Evolutionary conservation across 495 filamentous ascomycete species (phyloP).

Genomic region (Margaritispora aquatica): DNA sequence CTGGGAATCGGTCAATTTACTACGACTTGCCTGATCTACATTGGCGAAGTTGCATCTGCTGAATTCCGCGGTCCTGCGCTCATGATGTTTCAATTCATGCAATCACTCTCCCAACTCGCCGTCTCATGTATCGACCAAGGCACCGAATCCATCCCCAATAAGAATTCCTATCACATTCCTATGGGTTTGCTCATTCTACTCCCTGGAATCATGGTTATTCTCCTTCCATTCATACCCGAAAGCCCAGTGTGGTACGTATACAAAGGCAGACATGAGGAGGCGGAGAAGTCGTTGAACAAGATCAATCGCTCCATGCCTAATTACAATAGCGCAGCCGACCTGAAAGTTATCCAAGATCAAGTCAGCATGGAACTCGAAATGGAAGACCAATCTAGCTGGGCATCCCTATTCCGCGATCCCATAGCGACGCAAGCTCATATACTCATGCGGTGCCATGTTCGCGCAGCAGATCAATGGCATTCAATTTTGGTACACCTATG

Average conservation of each 20-base stretch:
- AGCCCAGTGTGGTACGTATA: slow-evolving; percentile 30
- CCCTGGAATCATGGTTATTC: slow-evolving; percentile 26
- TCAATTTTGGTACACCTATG: slow-evolving; percentile 34
- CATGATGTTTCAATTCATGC: slow-evolving; percentile 34
- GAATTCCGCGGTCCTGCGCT: slow-evolving; percentile 32
- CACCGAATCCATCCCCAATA: slow-evolving; percentile 24
- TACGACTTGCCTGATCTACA: slow-evolving; percentile 21
- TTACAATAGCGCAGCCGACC: slow-evolving; percentile 28
- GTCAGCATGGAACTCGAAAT: slow-evolving; percentile 21
- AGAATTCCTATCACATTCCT: slow-evolving; percentile 28
- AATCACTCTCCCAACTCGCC: slow-evolving; percentile 31
- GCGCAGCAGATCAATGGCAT: slow-evolving; percentile 37
- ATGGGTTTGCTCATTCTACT: slow-evolving; percentile 31
- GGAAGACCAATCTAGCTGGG: slow-evolving; percentile 25
- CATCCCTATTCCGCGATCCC: slow-evolving; percentile 26
- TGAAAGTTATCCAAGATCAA: slow-evolving; percentile 21
- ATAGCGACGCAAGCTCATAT: slow-evolving; percentile 34
- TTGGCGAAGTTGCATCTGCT: slow-evolving; percentile 31
- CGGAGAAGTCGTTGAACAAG: slow-evolving; percentile 25
- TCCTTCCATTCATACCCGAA: slow-evolving; percentile 31
- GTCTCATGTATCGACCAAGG: slow-evolving; percentile 30
- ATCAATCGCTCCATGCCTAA: slow-evolving; percentile 25
- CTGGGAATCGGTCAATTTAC: slow-evolving; percentile 25
- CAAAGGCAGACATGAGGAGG: slow-evolving; percentile 22
- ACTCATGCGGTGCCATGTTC: slow-evolving; percentile 29